Evolutionary conservation across 148 eudicot genomes (phyloP), one percentile per base, ranked within the genome.

Genomic region (Camellia japonica): DNA sequence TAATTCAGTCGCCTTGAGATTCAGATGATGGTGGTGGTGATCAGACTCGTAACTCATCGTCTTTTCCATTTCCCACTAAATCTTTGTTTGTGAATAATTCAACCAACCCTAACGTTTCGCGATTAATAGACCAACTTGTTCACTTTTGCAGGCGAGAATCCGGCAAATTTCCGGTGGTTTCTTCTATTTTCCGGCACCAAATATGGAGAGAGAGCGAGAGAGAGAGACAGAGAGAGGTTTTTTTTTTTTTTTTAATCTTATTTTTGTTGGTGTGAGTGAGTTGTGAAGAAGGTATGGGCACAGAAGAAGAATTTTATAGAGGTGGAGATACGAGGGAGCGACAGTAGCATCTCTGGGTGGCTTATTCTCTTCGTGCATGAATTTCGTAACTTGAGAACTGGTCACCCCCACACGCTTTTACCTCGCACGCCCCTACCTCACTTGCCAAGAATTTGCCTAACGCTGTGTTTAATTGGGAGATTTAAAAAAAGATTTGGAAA

Each of bases 1-100:
- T 3, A 89, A 85, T 66, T 88, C 90, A 6, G 90, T 88, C 58
- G 86, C 88, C 74, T 83, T 78, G 18, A 87, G 82, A 68, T 85
- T 83, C 60, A 86, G 81, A 23, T 23, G 23, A 76, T 84, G 23
- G 23, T 23, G 23, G 23, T 23, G 23, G 23, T 23, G 60, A 55
- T 54, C 83, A 20, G 82, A 54, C 49, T 79, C 82, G n/a, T 43
- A 82, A 54, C 5, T 60, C 14, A 81, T 49, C 19, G 71, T 16
- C 52, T 64, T 81, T 69, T 82, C 85, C 85, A 81, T 87, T 51
- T 83, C 59, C 76, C 49, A 58, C 23, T 23, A 23, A 23, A 6
- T 69, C 20, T 9, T 13, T 69, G 46, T 49, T 49, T 12, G 20
- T 64, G 4, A 65, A 47, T 5, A 56, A n/a, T 16, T 68, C 55